Evolutionary conservation across 768 basidiomycete species (phyloP), one percentile per base, ranked within the genome.

Genomic region (Boletus huronensis): DNA sequence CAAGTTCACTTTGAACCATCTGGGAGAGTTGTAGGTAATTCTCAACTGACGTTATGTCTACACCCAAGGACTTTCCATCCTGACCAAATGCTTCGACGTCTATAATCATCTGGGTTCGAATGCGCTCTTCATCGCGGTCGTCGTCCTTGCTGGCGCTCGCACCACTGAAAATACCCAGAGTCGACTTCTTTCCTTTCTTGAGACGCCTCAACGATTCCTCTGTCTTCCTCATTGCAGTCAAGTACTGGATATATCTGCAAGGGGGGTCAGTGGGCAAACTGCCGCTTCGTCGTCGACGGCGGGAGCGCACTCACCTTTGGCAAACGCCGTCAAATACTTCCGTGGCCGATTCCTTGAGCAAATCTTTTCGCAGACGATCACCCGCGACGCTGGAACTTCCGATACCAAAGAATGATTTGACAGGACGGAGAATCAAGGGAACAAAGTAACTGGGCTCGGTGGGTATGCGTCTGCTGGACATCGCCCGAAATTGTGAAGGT

Each of bases 371-470:
- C 43, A 97, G 67, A 5, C 75, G 70, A 29, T 73, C 72, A 0
- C 89, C 91, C 9, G 81, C 75, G 1, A 88, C 82, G n/a, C 79
- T 82, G 7, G 74, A 70, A 3, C 72, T 62, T n/a, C 78, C 80
- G 52, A 82, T 75, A 14, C 74, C 84, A 65, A 95, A 92, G 69
- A 92, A 87, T 11, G 77, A 71, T 60, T 83, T 87, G 34, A 95
- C 68, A 1, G 97, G 92, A 28, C 85, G 86, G 32, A 98, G 75
- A 53, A 98, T 86, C 32, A 82, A 78, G 1, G 82, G 74, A 3
- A 98, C 83, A 64, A 96, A 98, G 67, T 91, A 87, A 64, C 93
- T 97, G 23, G 93, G 84, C 64, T 90, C 90, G 14, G 78, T 81
- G 1, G 91, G 85, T 57, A 76, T 73, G 5, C 82, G 82, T 66